phyloP scores from a whole-genome alignment of 352 stramenopile species.

The Globisporangium yorkense region DNA sequence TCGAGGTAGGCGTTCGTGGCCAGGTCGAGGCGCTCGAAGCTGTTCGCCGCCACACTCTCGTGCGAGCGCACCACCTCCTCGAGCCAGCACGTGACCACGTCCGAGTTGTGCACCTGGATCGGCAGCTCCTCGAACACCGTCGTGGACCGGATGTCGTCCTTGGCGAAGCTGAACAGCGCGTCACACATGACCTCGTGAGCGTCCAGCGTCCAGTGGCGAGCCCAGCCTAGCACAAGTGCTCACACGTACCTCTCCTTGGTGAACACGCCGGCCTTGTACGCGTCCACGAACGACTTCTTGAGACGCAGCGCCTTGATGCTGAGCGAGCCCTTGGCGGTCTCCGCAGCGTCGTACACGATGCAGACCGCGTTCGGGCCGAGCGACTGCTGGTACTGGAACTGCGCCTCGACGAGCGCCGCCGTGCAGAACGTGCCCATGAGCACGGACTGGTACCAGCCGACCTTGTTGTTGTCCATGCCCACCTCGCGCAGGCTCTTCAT shows the following conservation, averaged over 20 bases:
- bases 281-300: conserved; percentile 91
- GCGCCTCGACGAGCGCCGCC: conserved; percentile 90
- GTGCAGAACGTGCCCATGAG: conserved; percentile 96
- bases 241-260: conserved; percentile 55
- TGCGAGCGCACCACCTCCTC: conserved; percentile 76
- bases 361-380: conserved; percentile 96
- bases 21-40: conserved; percentile 95
- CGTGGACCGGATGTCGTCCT: conserved; percentile 74
- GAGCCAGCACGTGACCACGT: conserved; percentile 92
- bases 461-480: conserved; percentile 99
- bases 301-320: conserved; percentile 95
- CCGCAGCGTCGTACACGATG: conserved; percentile 96
- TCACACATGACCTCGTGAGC: not conserved
- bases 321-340: conserved; percentile 93
- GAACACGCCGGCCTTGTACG: conserved; percentile 83
- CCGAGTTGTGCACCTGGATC: conserved; percentile 94
- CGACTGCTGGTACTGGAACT: conserved; percentile 97
- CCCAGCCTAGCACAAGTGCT: too few relatives aligned
- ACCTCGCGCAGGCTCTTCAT: conserved; percentile 98
- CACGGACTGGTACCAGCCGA: conserved; percentile 98
- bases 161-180: conserved; percentile 44
- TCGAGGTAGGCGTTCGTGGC: conserved; percentile 95
- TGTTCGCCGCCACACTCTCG: conserved; percentile 62
- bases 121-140: conserved; percentile 96
- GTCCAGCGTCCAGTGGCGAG: not conserved